Base-by-base conservation (phyloP, 2,329 filamentous ascomycete genomes). In the Aspergillus costaricaensis region DNA sequence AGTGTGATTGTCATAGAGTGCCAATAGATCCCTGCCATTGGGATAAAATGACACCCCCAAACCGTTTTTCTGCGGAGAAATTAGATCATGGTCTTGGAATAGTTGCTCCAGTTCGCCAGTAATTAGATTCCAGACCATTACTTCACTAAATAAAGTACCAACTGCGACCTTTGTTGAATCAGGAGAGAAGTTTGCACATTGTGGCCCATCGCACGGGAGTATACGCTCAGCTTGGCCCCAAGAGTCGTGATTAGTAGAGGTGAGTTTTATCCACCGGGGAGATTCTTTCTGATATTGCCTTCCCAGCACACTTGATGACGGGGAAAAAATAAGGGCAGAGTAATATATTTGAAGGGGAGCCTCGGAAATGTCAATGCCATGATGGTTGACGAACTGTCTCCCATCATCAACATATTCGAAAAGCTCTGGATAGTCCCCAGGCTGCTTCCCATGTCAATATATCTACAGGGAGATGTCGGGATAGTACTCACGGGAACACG, bases 31-130 rank as follows among this genome's bases (percentile, higher is more conserved):
- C 12, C 32, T 36, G 12, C 32, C 12, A 36, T 12, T 36, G 12
- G 32, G 10, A 36, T 12, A 36, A 1, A 36, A 36, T 2, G 12
- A 12, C 15, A 36, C 4, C 15, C 32, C 32, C 12, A 14, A 14
- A 12, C 14, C 12, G 2, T 14, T 12, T 12, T 15, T 0, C 5
- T 14, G 12, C 5, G 2, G 4, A 14, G 12, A 0, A 4, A 4
- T 14, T 32, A 4, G 1, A 2, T 1, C 30, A 14, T 14, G 2
- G 30, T 32, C 12, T 12, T 12, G 12, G 5, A 36, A 12, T 14
- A 14, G 0, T 36, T 36, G 30, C 10, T 36, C 32, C 4, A 36
- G 32, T 12, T 15, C 32, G 0, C 32, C 32, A 14, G 32, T 36
- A 1, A 36, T 36, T 0, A 36, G 4, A 14, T 36, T 36, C 32